These are phyloP conservation scores for Podila horticola DNA, from an alignment of 192 early-diverging fungal species.

Conservation along the genomic window DNA sequence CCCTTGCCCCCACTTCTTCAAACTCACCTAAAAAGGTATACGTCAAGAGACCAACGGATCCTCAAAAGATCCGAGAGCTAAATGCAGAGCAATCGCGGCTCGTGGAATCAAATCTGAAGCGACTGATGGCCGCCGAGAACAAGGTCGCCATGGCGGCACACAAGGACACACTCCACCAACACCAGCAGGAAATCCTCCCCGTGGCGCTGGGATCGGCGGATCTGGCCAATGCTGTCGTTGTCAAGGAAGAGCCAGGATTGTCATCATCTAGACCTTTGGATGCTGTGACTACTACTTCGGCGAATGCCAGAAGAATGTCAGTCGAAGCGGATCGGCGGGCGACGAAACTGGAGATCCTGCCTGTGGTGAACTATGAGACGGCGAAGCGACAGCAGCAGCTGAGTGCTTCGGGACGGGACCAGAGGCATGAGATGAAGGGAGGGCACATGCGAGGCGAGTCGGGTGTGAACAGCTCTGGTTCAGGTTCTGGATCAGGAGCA, in stretches of 20 bases:
- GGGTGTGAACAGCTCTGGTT: neutral
- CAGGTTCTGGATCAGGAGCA: neutral
- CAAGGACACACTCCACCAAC: slow-evolving; percentile 26
- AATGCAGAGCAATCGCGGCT: slow-evolving; percentile 65
- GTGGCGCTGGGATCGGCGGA: neutral
- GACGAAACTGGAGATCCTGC: slow-evolving; percentile 25
- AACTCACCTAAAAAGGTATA: slow-evolving; percentile 51
- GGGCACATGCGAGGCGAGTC: slow-evolving; percentile 23
- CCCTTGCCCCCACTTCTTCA: no score
- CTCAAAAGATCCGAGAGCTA: slow-evolving; percentile 59
- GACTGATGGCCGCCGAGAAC: slow-evolving; percentile 55
- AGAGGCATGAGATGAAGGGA: slow-evolving; percentile 10
- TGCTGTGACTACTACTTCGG: neutral
- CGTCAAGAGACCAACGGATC: slow-evolving; percentile 61
- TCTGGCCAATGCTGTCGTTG: slow-evolving; percentile 12
- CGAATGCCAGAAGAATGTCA: slow-evolving; percentile 6
- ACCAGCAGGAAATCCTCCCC: neutral
- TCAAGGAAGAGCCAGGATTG: slow-evolving; percentile 25
- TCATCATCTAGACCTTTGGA: neutral
- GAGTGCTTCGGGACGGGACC: slow-evolving; percentile 1
- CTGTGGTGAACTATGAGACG: slow-evolving; percentile 47
- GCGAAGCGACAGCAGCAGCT: slow-evolving; percentile 29
- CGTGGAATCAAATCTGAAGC: slow-evolving; percentile 64
- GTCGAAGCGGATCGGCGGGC: slow-evolving; percentile 18
- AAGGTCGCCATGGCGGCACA: slow-evolving; percentile 47